Conservation (phyloP, 148 eudicot species). For the Heliosperma pusillum region DNA sequence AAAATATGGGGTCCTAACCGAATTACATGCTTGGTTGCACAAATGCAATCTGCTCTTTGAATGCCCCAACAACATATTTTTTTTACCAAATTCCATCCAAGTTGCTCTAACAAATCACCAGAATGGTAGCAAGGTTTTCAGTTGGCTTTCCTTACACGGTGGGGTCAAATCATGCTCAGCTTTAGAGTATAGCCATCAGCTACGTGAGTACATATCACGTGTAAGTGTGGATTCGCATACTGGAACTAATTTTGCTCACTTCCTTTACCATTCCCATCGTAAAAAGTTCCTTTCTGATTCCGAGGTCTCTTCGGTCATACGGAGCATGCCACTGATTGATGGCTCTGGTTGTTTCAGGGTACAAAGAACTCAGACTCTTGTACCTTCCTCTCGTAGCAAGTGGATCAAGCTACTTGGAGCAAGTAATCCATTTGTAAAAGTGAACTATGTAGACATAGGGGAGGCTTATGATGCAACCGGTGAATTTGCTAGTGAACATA, state of each 20-base stretch:
- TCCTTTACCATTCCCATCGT: constrained; percentile 29
- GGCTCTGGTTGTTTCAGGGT: constrained; percentile 18
- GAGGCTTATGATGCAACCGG: constrained; percentile 28
- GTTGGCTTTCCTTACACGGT: constrained; percentile 23
- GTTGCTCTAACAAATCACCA: constrained; percentile 1
- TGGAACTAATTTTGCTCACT: constrained; percentile 29
- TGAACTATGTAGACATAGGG: constrained; percentile 29
- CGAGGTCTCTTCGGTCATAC: background rate
- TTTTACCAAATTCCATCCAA: constrained; percentile 30
- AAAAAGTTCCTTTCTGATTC: constrained; percentile 19
- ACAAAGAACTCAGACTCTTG: constrained; percentile 14
- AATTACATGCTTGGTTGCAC: constrained; percentile 37
- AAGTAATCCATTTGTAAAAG: background rate
- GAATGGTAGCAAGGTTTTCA: background rate
- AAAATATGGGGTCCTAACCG: background rate
- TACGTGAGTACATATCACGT: background rate
- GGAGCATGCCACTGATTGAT: constrained; percentile 32
- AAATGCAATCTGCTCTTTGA: constrained; percentile 32
- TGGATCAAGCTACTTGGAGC: constrained; percentile 38
- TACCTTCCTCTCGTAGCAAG: constrained; percentile 32
- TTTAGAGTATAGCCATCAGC: constrained; percentile 14
- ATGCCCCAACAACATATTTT: constrained; percentile 22
- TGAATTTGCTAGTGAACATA: constrained; percentile 20
- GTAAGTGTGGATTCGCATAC: constrained; percentile 3
- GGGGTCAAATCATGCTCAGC: constrained; percentile 23